These are phyloP conservation scores for Lasiosphaeria miniovina DNA, from an alignment of 495 filamentous ascomycete genomes.

Conservation along the genomic window DNA sequence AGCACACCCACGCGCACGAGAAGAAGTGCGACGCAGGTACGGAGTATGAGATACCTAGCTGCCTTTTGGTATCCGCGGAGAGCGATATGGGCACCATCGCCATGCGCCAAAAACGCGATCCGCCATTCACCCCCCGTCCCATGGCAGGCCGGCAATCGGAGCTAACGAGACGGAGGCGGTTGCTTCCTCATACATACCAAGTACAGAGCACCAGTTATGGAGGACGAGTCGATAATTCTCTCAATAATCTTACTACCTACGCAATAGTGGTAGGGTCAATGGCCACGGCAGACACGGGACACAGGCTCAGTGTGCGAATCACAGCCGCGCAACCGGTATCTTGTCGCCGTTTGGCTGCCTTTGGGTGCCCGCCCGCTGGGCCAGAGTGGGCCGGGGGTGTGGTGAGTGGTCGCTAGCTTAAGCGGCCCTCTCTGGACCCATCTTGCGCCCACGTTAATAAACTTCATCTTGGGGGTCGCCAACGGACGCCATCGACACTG, in stretches of 20 bases:
- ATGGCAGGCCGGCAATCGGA: too few relatives aligned
- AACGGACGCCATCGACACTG: neutral
- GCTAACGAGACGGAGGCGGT: too few relatives aligned
- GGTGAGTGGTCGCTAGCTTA: slow-evolving; percentile 2
- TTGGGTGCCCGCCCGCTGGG: neutral
- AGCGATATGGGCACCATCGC: too few relatives aligned
- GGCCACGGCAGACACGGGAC: slow-evolving; percentile 7
- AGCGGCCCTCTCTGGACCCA: neutral
- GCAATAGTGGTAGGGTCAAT: slow-evolving; percentile 13
- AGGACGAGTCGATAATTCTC: neutral
- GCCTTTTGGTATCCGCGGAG: too few relatives aligned
- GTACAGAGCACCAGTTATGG: too few relatives aligned
- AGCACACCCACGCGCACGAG: neutral
- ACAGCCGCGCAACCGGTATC: slow-evolving; percentile 18
- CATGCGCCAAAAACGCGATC: too few relatives aligned
- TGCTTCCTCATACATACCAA: too few relatives aligned
- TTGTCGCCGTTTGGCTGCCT: slow-evolving; percentile 19
- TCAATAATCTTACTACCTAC: neutral
- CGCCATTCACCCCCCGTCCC: too few relatives aligned
- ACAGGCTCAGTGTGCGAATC: slow-evolving; percentile 20
- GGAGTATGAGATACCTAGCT: too few relatives aligned
- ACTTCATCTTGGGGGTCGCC: neutral
- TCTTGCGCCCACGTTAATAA: neutral
- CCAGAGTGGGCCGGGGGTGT: neutral
- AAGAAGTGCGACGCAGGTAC: too few relatives aligned